phyloP scores from a whole-genome alignment of 108 stramenopile species.

The Stephanodiscus triporus region DNA sequence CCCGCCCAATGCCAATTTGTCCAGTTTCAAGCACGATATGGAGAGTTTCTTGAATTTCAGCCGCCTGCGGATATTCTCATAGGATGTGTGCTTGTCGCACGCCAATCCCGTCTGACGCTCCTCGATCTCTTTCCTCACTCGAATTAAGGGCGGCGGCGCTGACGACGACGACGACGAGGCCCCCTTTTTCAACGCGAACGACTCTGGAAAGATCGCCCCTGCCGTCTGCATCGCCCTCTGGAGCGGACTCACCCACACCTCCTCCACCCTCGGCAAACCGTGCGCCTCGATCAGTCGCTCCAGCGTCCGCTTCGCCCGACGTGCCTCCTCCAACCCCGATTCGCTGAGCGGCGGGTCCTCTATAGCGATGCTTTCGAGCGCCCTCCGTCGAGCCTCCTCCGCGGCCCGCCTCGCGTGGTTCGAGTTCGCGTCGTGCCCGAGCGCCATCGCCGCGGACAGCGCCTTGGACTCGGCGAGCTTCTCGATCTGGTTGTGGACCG shows the following conservation, averaged over 20 bases:
- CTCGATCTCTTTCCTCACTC: slow-evolving; percentile 55
- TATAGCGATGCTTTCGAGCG: slow-evolving; percentile 44
- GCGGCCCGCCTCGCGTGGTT: slow-evolving; percentile 8
- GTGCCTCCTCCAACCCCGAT: slow-evolving; percentile 50
- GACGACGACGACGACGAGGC: neutral
- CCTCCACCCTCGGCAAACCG: slow-evolving; percentile 46
- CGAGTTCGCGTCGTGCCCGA: slow-evolving; percentile 21
- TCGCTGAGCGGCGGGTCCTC: slow-evolving; percentile 60
- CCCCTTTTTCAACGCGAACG: neutral
- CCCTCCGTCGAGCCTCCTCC: slow-evolving; percentile 52
- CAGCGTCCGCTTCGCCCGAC: slow-evolving; percentile 23
- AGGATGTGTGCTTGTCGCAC: slow-evolving; percentile 46
- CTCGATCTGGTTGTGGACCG: slow-evolving; percentile 27
- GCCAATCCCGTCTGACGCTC: slow-evolving; percentile 60
- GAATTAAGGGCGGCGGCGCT: slow-evolving; percentile 18
- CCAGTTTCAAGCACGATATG: slow-evolving; percentile 12
- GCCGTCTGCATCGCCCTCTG: slow-evolving; percentile 62
- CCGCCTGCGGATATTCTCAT: neutral
- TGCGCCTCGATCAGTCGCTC: slow-evolving; percentile 28
- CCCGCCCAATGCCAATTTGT: neutral
- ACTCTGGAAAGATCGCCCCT: slow-evolving; percentile 45
- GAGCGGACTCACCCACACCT: slow-evolving; percentile 63
- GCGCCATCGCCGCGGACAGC: slow-evolving; percentile 1
- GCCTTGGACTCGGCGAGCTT: slow-evolving; percentile 18
- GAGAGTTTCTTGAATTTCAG: slow-evolving; percentile 28